phyloP scores from a whole-genome alignment of 2,329 filamentous ascomycete species.

The Xylariaceae sp. region DNA sequence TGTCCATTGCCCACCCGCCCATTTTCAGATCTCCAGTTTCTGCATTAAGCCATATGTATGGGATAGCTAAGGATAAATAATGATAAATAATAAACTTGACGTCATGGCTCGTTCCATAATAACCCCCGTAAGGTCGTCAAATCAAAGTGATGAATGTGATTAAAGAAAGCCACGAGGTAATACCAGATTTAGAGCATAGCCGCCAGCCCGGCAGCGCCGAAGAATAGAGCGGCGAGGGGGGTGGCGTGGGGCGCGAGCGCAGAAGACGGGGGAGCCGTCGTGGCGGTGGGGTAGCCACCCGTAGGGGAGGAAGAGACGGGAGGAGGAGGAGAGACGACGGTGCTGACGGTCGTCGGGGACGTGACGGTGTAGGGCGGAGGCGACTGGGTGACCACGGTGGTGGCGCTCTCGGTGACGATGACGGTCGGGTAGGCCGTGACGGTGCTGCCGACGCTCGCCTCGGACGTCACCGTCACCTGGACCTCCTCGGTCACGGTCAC shows the following conservation, averaged over 20 bases:
- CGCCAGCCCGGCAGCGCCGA: constrained; percentile 26
- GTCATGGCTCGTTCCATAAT: too few relatives aligned
- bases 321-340: constrained; percentile 3
- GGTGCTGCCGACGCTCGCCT: constrained; percentile 29
- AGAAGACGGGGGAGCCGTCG: constrained; percentile 6
- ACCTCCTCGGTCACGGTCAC: constrained; percentile 36
- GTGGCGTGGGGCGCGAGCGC: constrained; percentile 17
- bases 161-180: neutral
- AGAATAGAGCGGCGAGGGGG: constrained; percentile 22
- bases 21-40: too few relatives aligned
- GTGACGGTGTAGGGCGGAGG: constrained; percentile 21
- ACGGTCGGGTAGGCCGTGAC: constrained; percentile 32
- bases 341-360: constrained; percentile 17
- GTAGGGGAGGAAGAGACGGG: neutral
- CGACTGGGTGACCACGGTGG: constrained; percentile 31
- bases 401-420: constrained; percentile 28
- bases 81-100: too few relatives aligned
- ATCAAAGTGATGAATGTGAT: too few relatives aligned
- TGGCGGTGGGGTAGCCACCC: constrained; percentile 1
- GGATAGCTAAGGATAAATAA: too few relatives aligned
- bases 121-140: too few relatives aligned
- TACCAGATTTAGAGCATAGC: constrained; percentile 20
- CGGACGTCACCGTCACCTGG: constrained; percentile 37
- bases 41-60: too few relatives aligned
- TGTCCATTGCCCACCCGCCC: too few relatives aligned